phyloP scores from a whole-genome alignment of 495 filamentous ascomycete species.

The Lophiotrema nucula region DNA sequence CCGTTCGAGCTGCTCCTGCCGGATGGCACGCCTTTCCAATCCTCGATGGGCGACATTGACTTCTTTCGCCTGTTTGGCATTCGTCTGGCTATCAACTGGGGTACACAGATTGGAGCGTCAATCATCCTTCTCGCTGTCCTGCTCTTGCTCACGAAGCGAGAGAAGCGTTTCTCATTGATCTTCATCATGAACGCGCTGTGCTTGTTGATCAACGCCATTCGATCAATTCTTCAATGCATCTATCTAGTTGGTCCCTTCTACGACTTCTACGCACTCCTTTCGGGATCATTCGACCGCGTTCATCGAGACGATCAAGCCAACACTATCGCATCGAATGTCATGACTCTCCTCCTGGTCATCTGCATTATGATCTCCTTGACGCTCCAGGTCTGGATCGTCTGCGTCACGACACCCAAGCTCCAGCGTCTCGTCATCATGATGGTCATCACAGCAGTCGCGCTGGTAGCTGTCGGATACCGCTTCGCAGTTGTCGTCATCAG shows the following conservation, averaged over 20 bases:
- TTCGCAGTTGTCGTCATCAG: constrained; percentile 55
- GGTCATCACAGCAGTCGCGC: constrained; percentile 53
- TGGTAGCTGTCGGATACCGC: constrained; percentile 60
- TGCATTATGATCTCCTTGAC: constrained; percentile 66
- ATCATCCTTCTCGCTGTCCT: constrained; percentile 65
- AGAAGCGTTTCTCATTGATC: constrained; percentile 60
- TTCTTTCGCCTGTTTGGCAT: constrained; percentile 51
- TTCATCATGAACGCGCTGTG: constrained; percentile 65
- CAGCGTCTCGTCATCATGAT: constrained; percentile 48
- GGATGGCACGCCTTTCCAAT: constrained; percentile 15
- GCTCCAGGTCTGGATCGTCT: constrained; percentile 69
- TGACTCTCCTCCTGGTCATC: constrained; percentile 58
- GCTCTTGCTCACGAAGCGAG: constrained; percentile 58
- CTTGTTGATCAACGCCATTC: constrained; percentile 58
- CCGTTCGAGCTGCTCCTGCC: constrained; percentile 9
- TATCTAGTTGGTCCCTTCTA: constrained; percentile 57
- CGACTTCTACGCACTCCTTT: constrained; percentile 58
- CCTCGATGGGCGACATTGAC: constrained; percentile 53
- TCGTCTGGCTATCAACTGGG: constrained; percentile 65
- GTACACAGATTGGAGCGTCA: constrained; percentile 70
- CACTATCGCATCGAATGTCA: constrained; percentile 52
- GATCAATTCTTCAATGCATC: constrained; percentile 57
- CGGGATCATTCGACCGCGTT: constrained; percentile 57
- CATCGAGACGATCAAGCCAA: constrained; percentile 47
- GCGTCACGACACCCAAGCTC: constrained; percentile 45